These are phyloP conservation scores for Psilocybe azurescens DNA, from an alignment of 768 basidiomycete genomes.

Conservation along the genomic window DNA sequence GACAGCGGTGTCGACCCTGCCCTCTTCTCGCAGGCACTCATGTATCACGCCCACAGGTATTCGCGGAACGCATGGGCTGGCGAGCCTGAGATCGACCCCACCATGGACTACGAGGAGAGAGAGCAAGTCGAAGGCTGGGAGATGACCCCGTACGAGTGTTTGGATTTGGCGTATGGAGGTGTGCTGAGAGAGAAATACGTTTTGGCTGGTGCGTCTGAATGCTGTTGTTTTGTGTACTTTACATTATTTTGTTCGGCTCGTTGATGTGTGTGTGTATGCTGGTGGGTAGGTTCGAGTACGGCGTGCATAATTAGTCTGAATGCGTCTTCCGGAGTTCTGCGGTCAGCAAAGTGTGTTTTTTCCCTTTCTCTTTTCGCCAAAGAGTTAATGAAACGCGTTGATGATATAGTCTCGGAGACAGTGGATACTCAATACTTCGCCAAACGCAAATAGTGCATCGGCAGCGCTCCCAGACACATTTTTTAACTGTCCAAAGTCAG, in stretches of 20 bases:
- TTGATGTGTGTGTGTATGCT: neutral
- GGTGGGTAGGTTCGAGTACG: slow-evolving; percentile 75
- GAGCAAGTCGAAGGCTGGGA: slow-evolving; percentile 79
- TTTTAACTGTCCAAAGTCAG: slow-evolving; percentile 62
- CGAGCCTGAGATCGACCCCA: slow-evolving; percentile 83
- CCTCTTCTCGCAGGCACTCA: slow-evolving; percentile 88
- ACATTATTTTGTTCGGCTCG: neutral
- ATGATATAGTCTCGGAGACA: slow-evolving; percentile 70
- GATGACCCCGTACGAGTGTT: slow-evolving; percentile 70
- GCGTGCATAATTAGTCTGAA: slow-evolving; percentile 80
- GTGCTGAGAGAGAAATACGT: slow-evolving; percentile 72
- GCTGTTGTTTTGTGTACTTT: neutral
- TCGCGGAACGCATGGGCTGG: slow-evolving; percentile 79
- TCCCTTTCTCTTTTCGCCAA: slow-evolving; percentile 7
- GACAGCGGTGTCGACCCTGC: slow-evolving; percentile 85
- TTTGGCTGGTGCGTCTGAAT: slow-evolving; percentile 57
- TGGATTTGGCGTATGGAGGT: slow-evolving; percentile 74
- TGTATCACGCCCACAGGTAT: slow-evolving; percentile 84
- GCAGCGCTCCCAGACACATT: slow-evolving; percentile 55
- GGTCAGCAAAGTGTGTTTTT: slow-evolving; percentile 73
- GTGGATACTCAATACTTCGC: slow-evolving; percentile 75
- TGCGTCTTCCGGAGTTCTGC: slow-evolving; percentile 73
- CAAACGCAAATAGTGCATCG: slow-evolving; percentile 66
- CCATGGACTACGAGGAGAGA: slow-evolving; percentile 70
- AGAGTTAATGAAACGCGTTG: neutral